These are phyloP conservation scores for Sphaceloma murrayae DNA, from an alignment of 2,329 filamentous ascomycete genomes.

Conservation along the genomic window DNA sequence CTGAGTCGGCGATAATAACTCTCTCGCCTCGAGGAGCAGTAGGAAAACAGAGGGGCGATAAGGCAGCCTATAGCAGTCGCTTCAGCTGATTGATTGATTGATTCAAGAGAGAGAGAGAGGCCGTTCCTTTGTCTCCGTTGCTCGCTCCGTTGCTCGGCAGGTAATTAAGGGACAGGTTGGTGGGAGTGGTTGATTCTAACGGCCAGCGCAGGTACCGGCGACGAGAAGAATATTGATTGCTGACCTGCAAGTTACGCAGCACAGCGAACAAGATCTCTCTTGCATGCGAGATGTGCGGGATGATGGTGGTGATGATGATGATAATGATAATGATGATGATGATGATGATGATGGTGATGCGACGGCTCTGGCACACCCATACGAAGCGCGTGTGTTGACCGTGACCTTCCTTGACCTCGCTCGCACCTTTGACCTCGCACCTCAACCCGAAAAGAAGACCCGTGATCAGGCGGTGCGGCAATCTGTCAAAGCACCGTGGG, in stretches of 20 bases:
- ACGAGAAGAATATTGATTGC: constrained; percentile 4
- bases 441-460: constrained; percentile 5
- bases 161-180: constrained; percentile 14
- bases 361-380: no score
- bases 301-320: background rate
- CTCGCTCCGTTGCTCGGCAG: constrained; percentile 16
- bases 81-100: constrained; percentile 8
- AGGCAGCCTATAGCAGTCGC: constrained; percentile 14
- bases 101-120: no score
- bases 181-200: constrained; percentile 7
- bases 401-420: no score
- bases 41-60: constrained; percentile 9
- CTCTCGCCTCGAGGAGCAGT: constrained; percentile 8
- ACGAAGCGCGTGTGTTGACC: no score
- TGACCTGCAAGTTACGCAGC: background rate
- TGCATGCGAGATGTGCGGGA: background rate
- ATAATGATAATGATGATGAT: background rate
- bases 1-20: constrained; percentile 14
- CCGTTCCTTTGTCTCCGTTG: constrained; percentile 3
- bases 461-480: constrained; percentile 12
- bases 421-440: background rate
- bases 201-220: constrained; percentile 16
- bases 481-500: constrained; percentile 16
- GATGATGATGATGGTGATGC: no score
- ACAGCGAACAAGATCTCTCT: no score